Evolutionary conservation across 805 yeast species (phyloP), one percentile per base, ranked within the genome.

Genomic region (Ogataea ganodermae): DNA sequence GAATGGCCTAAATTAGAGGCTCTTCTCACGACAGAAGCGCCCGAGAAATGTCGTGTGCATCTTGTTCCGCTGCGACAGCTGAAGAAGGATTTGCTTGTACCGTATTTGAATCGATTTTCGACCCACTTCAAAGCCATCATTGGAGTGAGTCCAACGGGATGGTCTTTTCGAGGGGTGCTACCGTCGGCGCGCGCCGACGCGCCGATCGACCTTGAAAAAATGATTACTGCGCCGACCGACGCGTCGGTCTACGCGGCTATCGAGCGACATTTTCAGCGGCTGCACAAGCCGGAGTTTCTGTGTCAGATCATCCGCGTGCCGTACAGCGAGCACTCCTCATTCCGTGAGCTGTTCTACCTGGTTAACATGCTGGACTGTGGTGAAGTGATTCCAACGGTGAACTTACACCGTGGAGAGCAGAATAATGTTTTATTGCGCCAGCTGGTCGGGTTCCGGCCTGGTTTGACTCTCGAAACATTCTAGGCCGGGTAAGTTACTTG

Each of bases 281-380:
- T 38, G 13, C 44, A 55, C 23, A 48, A 46, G n/a, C 52, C 51
- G 49, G 57, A 37, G 46, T 60, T 32, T 31, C 48, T 32, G 21
- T 55, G 36, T 21, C 55, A 58, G 24, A 54, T 57, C 18, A 44
- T 63, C 7, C 56, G 51, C 27, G 53, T 64, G 1, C 98, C 99
- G 0, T 94, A 94, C 60, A 85, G 95, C 59, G 99, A 94, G 61
- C 99, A 94, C 68, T 89, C 96, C 9, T 88, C 96, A 48, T 92
- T 83, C 58, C 70, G 86, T 31, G 99, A 94, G 59, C 71, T 94
- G 31, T 74, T 84, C 10, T 74, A 76, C 45, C 88, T 92, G 60
- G 78, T 84, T 18, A 68, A 76, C 2, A 66, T 75, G 18, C 55
- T 89, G 33, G 64, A 75, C 6, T 76, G 80, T 53, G 66, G 67